Evolutionary conservation across 208 protist genomes (phyloP).

Genomic region (Leishmania guyanensis): DNA sequence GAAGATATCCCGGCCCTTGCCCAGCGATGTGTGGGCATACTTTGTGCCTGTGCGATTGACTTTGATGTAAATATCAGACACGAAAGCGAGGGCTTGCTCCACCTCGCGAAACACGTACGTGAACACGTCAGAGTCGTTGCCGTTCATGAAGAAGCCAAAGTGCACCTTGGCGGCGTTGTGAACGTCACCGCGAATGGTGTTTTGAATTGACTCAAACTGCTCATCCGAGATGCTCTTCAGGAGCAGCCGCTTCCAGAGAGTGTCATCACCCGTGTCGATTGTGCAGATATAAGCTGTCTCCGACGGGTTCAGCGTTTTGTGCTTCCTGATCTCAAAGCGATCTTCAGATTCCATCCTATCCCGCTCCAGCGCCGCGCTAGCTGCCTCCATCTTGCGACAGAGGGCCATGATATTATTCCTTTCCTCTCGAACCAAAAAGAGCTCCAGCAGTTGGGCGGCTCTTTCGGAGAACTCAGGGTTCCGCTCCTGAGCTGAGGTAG

Average conservation of each 20-base stretch:
- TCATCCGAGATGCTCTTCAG: conserved; percentile 39
- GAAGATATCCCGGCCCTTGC: conserved; percentile 49
- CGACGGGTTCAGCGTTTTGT: conserved; percentile 52
- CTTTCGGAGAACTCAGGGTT: conserved; percentile 28
- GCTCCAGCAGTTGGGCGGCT: conserved; percentile 54
- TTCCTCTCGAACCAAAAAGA: conserved; percentile 60
- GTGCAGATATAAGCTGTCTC: conserved; percentile 78
- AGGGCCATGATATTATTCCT: conserved; percentile 49
- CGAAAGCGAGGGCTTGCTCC: conserved; percentile 77
- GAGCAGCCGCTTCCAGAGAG: conserved; percentile 53
- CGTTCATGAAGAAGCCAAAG: conserved; percentile 83
- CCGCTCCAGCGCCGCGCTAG: conserved; percentile 56
- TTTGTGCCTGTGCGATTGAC: conserved; percentile 77
- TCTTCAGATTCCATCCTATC: conserved; percentile 76
- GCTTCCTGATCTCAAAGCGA: conserved; percentile 54
- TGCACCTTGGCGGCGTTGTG: conserved; percentile 58
- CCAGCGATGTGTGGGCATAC: conserved; percentile 39
- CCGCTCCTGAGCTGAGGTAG: conserved; percentile 15
- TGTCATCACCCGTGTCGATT: conserved; percentile 72
- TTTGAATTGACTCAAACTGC: conserved; percentile 53
- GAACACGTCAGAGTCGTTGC: conserved; percentile 78
- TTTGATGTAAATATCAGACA: conserved; percentile 70
- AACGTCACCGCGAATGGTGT: conserved; percentile 47
- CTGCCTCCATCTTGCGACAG: conserved; percentile 43
- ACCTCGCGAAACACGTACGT: conserved; percentile 84